Percentiles rank a stretch among this genome's conserved stretches.
These are phyloP conservation scores for Solanum bukasovii DNA, from an alignment of 257 asterid species.

Conservation along the genomic window DNA sequence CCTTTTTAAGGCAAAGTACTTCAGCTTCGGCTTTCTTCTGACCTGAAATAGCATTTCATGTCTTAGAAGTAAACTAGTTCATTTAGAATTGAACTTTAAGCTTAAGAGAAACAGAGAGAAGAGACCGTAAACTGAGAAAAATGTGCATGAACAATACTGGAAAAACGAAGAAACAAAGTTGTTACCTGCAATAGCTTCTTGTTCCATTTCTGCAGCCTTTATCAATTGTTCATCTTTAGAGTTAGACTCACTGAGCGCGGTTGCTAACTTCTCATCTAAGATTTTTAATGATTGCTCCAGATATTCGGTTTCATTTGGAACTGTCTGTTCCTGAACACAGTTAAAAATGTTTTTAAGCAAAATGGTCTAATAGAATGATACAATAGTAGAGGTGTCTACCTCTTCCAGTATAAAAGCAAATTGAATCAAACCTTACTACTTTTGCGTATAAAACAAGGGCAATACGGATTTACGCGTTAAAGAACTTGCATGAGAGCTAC, in stretches of 20 bases:
- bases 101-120: neutral
- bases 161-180: neutral
- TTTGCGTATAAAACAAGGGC: neutral
- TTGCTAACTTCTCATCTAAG: slow-evolving; percentile 50
- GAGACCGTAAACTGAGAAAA: neutral
- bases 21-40: slow-evolving; percentile 56
- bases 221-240: slow-evolving; percentile 45
- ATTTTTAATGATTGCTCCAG: slow-evolving; percentile 38
- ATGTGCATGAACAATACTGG: neutral
- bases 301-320: slow-evolving; percentile 43
- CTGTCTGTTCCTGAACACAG: slow-evolving; percentile 10
- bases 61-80: neutral
- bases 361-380: no score
- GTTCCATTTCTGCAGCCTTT: slow-evolving; percentile 22
- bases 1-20: slow-evolving; percentile 18
- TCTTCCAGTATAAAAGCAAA: no score
- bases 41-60: slow-evolving; percentile 19
- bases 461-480: neutral
- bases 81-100: neutral
- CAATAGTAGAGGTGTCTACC: no score
- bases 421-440: neutral
- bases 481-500: neutral
- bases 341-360: neutral
- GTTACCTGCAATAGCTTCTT: slow-evolving; percentile 50
- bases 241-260: slow-evolving; percentile 41